Conservation (phyloP, 192 early-diverging fungal species). For the Dimargaris cristalligena region DNA sequence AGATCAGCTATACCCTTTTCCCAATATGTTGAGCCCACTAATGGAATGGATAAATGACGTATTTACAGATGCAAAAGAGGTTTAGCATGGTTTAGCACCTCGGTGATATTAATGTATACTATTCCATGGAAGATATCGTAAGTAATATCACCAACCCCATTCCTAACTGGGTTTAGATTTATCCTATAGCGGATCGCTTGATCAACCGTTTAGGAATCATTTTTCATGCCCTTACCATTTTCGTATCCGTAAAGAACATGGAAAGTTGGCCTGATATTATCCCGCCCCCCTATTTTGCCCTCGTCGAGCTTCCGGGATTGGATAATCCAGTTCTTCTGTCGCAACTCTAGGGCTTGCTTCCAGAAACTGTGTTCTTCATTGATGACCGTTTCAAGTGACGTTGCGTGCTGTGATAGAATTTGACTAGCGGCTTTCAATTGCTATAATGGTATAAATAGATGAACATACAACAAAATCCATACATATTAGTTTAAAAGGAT, state of each 20-base stretch:
- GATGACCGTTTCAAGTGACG: background rate
- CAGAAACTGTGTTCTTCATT: constrained; percentile 1
- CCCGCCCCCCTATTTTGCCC: background rate
- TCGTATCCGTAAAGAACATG: constrained; percentile 6
- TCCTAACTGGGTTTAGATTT: no score
- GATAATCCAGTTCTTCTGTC: constrained; percentile 8
- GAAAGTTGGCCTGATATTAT: background rate
- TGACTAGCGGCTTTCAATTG: background rate
- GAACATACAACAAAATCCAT: no score
- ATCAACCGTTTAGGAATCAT: no score
- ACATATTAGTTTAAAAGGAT: no score
- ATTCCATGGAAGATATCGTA: background rate
- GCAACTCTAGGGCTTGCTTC: background rate
- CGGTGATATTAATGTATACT: background rate
- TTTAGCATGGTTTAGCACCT: background rate
- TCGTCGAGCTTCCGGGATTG: background rate
- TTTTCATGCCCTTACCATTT: background rate
- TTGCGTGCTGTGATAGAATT: background rate
- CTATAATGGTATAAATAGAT: background rate
- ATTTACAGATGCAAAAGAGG: background rate
- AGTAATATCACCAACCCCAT: no score
- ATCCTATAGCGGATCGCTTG: no score
- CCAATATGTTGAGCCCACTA: background rate
- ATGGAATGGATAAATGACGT: background rate
- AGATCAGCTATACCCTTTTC: constrained; percentile 3